phyloP scores from a whole-genome alignment of 805 yeast genomes.

The Nakazawaea pomicola region DNA sequence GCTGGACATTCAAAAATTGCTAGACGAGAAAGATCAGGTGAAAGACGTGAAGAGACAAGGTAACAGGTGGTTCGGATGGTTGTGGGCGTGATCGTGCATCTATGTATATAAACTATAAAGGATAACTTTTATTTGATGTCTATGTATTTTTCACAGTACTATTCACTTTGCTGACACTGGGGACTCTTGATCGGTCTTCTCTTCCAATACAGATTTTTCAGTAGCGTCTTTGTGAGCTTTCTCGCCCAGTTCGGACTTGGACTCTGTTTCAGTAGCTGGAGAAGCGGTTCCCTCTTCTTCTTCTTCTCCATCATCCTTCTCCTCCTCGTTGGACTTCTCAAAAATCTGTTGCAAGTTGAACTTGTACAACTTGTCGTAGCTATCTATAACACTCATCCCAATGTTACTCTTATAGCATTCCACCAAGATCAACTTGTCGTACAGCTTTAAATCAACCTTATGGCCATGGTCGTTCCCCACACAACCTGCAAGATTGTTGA shows the following conservation, averaged over 20 bases:
- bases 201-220: background rate
- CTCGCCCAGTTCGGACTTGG: too few relatives aligned
- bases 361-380: slow-evolving; percentile 55
- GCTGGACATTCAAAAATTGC: slow-evolving; percentile 20
- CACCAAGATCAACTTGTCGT: slow-evolving; percentile 73
- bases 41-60: background rate
- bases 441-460: slow-evolving; percentile 72
- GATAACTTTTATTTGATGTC: too few relatives aligned
- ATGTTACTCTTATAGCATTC: slow-evolving; percentile 87
- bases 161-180: too few relatives aligned
- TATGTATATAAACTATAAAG: too few relatives aligned
- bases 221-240: background rate
- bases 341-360: slow-evolving; percentile 81
- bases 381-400: slow-evolving; percentile 79
- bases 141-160: too few relatives aligned
- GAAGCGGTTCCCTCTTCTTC: background rate
- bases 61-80: slow-evolving; percentile 10
- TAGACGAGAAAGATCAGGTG: slow-evolving; percentile 16
- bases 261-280: too few relatives aligned
- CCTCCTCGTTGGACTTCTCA: slow-evolving; percentile 33
- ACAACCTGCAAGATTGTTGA: slow-evolving; percentile 61
- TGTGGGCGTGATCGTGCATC: slow-evolving; percentile 1
- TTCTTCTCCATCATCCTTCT: background rate
- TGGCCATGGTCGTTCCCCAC: slow-evolving; percentile 72
- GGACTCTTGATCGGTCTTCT: background rate